Base-by-base conservation (phyloP, 371 early-diverging fungal species). In the Lichtheimia corymbifera region DNA sequence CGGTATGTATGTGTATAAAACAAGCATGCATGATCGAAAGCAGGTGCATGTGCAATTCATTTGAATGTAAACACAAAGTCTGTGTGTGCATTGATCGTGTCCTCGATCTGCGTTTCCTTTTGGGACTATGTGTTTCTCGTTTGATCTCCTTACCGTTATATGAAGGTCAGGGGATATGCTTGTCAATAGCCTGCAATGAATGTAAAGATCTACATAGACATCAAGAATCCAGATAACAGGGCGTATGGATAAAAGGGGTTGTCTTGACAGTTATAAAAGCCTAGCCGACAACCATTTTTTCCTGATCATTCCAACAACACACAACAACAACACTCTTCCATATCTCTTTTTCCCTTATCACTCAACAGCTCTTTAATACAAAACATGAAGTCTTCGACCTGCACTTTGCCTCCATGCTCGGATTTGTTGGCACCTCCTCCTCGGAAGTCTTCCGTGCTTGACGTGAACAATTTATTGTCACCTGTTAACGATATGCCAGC, bases 21-120 rank as follows among this genome's bases (percentile, higher is more conserved):
- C 35, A 35, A 35, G 35, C 84, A 87, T 66, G 80, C 81, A 61
- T 87, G 87, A 86, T 79, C 83, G 12, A 82, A 80, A 13, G 89
- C 87, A 64, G 89, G 35, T 35, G 35, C 35, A 89, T 67, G 87
- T 87, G 87, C 87, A 75, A 67, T 30, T 20, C 56, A 52, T 40
- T 40, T 41, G 28, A 17, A 40, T 17, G 15, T 17, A 17, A 54
- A 41, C 7, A 54, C 30, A n/a, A 25, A 24, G 53, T 55, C 42
- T 60, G 65, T 61, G 43, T 54, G 60, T 50, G 57, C 30, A 44
- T 43, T 24, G 51, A 24, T 24, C 54, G 4, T 35, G 28, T 47
- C 47, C 47, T 47, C 47, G 47, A 22, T 47, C 47, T 47, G n/a
- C 47, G 11, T 47, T 47, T n/a, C 25, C 18, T 28, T 24, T 55